Evolutionary conservation across 2,329 filamentous ascomycete species (phyloP).

Genomic region (Exophiala viscosa): DNA sequence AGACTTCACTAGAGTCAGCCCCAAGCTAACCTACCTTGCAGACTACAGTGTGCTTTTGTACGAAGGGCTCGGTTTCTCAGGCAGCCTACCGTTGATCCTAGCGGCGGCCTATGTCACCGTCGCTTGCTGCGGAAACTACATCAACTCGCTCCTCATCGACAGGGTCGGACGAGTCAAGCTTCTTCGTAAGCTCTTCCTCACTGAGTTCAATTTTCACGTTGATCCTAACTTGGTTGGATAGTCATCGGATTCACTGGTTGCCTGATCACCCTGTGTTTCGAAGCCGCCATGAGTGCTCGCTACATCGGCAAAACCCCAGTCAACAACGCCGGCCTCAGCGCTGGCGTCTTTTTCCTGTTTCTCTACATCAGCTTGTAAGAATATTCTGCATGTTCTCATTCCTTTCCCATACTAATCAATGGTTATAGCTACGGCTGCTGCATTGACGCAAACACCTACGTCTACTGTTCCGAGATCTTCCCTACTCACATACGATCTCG

Average conservation of each 20-base stretch:
- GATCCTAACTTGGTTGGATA: background rate
- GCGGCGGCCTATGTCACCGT: background rate
- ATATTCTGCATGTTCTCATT: background rate
- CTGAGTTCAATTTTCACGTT: background rate
- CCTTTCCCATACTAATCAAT: background rate
- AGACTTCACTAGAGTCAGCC: background rate
- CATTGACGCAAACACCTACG: conserved; percentile 49
- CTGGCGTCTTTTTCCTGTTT: conserved; percentile 17
- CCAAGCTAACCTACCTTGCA: background rate
- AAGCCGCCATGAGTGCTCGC: conserved; percentile 6
- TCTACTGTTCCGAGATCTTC: conserved; percentile 49
- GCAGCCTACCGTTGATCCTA: background rate
- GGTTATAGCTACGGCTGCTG: background rate
- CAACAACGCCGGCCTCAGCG: conserved; percentile 10
- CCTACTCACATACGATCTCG: conserved; percentile 49
- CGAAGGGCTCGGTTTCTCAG: background rate
- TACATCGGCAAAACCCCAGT: conserved; percentile 2
- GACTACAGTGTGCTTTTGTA: conserved; percentile 7
- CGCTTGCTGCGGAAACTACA: background rate
- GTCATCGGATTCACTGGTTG: background rate
- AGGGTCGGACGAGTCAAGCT: background rate
- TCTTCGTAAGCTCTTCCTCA: background rate
- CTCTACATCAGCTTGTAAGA: conserved; percentile 5
- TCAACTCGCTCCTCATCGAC: background rate
- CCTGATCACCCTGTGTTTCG: background rate